Evolutionary conservation across 805 yeast genomes (phyloP), one percentile per base, ranked within the genome.

Genomic region (Lipomyces mesembrius): DNA sequence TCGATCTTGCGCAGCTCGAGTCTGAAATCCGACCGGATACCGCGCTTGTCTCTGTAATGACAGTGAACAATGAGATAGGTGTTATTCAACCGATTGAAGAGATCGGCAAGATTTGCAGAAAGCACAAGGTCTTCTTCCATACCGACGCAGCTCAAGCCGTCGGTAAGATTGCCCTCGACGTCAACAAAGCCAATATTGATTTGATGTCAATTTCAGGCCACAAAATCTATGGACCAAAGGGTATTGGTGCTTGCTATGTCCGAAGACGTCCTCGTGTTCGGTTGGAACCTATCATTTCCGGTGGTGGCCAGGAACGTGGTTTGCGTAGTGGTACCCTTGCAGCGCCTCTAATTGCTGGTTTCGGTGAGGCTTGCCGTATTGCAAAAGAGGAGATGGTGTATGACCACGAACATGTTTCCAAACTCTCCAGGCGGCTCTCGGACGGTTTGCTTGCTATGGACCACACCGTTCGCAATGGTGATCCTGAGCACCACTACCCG

Each of bases 271-370:
- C 99, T 70, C 88, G 99, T 80, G 99, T 95, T 60, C 90, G 99
- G 84, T 78, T 95, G 69, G 98, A 93, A 71, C 97, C 99, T 27
- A 83, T 95, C 63, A 90, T 95, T 73, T 89, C 92, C 67, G 99
- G 99, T 72, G 99, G 99, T 80, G 99, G 99, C 62, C 99, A 95
- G 82, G 99, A 95, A 82, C 89, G 99, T 82, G 99, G 99, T 67
- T 83, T 95, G 75, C 86, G 99, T 80, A 90, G 97, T 4, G 99
- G 99, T 68, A 95, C 99, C 35, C 84, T 95, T 76, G 93, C 99
- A 3, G 97, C 99, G n/a, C 97, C 98, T 27, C 83, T 92, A 75
- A 91, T 94, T 54, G 88, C 92, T 46, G 99, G 99, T 0, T 92
- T 95, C 77, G 99, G 99, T 69, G 98, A 95, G 80, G 99, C 99